Conservation (phyloP, 108 stramenopile species). For the Fragilariopsis cylindrus region DNA sequence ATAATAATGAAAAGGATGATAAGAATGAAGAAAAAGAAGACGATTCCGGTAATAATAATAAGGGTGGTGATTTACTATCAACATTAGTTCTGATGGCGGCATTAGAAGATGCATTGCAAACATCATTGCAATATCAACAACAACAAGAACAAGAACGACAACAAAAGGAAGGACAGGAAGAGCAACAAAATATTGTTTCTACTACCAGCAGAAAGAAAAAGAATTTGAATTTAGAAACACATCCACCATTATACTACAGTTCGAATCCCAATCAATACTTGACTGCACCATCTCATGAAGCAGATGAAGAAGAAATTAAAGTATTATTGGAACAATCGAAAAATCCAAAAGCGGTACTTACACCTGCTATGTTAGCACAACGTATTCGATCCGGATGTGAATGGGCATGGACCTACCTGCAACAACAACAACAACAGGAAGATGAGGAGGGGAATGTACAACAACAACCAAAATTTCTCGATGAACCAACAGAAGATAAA, state of each 20-base stretch:
- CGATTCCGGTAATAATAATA: neutral
- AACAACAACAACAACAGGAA: constrained; percentile 8
- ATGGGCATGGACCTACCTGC: constrained; percentile 38
- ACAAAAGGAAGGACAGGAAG: neutral
- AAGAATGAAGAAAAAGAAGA: neutral
- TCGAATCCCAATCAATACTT: constrained; percentile 33
- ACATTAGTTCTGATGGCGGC: constrained; percentile 31
- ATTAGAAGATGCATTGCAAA: constrained; percentile 41
- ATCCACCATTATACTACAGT: constrained; percentile 38
- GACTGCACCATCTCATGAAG: constrained; percentile 17
- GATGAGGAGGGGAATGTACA: too few species aligned
- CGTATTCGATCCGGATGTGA: constrained; percentile 34
- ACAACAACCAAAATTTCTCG: neutral
- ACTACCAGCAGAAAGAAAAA: neutral
- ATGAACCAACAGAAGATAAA: neutral
- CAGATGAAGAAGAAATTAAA: neutral
- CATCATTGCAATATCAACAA: constrained; percentile 24
- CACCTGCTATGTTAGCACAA: constrained; percentile 15
- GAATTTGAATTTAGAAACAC: neutral
- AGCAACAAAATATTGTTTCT: neutral
- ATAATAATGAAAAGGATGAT: neutral
- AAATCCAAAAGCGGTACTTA: constrained; percentile 15
- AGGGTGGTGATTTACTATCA: constrained; percentile 8
- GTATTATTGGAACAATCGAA: neutral
- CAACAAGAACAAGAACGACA: neutral